A percentile compares a stretch with the other conserved stretches of the same genome.
phyloP scores from a whole-genome alignment of 208 protist species.

The Wallacemonas sp. region DNA sequence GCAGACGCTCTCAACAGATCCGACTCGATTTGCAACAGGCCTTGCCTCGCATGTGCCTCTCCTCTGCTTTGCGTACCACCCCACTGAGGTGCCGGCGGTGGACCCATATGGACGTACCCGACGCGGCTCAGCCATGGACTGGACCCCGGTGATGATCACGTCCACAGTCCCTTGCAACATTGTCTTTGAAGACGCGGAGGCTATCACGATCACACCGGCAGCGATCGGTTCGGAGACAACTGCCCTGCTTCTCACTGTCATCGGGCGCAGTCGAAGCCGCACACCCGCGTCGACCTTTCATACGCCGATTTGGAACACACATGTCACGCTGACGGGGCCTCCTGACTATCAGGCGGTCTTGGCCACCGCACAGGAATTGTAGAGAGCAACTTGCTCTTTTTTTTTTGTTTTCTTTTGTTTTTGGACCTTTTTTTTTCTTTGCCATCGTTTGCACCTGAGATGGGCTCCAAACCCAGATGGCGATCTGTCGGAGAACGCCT shows the following conservation, averaged over 20 bases:
- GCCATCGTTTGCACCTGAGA: too few relatives aligned
- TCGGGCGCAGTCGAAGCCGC: background rate
- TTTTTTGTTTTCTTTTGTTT: constrained; percentile 1
- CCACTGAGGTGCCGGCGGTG: background rate
- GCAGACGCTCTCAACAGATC: too few relatives aligned
- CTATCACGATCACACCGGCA: background rate
- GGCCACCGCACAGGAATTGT: too few relatives aligned
- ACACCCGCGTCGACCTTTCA: background rate
- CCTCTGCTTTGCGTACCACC: constrained; percentile 9
- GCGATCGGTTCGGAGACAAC: background rate
- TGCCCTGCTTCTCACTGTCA: background rate
- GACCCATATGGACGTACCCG: constrained; percentile 5
- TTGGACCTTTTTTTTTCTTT: background rate
- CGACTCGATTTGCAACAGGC: too few relatives aligned
- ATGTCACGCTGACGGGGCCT: background rate
- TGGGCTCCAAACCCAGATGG: too few relatives aligned
- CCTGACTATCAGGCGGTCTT: too few relatives aligned
- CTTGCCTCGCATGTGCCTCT: background rate
- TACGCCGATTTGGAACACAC: background rate
- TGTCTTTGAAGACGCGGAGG: background rate
- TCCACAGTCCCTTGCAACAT: background rate
- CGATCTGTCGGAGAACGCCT: too few relatives aligned
- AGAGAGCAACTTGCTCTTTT: constrained; percentile 6
- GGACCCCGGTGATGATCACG: background rate
- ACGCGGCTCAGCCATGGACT: constrained; percentile 9